Base-by-base conservation (phyloP, 2,329 filamentous ascomycete species). In the Ploettnerulaceae sp. region DNA sequence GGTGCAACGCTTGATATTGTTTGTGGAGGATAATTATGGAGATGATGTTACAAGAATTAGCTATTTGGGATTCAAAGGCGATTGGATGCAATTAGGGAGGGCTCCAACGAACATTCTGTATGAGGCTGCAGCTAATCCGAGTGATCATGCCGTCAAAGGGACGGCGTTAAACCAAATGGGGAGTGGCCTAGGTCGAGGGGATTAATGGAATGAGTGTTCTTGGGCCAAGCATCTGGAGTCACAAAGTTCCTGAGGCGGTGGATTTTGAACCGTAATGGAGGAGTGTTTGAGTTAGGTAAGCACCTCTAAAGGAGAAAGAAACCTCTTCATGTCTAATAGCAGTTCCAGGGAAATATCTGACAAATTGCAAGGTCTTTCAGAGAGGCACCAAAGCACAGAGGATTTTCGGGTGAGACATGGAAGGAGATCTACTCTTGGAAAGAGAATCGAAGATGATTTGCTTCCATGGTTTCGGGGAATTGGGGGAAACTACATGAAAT, bases 11-110 rank as follows among this genome's bases (percentile, higher is more conserved):
- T 71, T 98, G 51, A 81, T 83, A 11, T 72, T 98, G 39, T 97
- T 97, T 71, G 86, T 97, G 59, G 84, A 87, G 59, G 88, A 96
- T 65, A 98, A 97, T 64, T 95, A 91, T 67, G 77, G 81, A 57
- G 77, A 80, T 8, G 87, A 94, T 45, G 81, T 84, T 45, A 91
- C 87, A 34, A 76, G 81, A 38, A 66, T 97, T 2, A 82, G 75
- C 52, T 98, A 96, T 68, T 54, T 97, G 47, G 93, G 87, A 1
- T 97, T 98, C 72, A 90, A 88, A 69, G 93, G 93, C 18, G 88
- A 95, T 68, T 97, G 89, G 75, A 93, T 93, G 78, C 81, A 82
- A 64, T 68, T 95, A 61, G 93, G 84, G 36, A 76, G 84, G 45
- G 88, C 91, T 63, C 89, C 93, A 1, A 72, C 85, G 5, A 89